A percentile compares a stretch with the other conserved stretches of the same genome.
Evolutionary conservation across 306 rosid genomes (phyloP).

Genomic region (Clitoria ternatea): DNA sequence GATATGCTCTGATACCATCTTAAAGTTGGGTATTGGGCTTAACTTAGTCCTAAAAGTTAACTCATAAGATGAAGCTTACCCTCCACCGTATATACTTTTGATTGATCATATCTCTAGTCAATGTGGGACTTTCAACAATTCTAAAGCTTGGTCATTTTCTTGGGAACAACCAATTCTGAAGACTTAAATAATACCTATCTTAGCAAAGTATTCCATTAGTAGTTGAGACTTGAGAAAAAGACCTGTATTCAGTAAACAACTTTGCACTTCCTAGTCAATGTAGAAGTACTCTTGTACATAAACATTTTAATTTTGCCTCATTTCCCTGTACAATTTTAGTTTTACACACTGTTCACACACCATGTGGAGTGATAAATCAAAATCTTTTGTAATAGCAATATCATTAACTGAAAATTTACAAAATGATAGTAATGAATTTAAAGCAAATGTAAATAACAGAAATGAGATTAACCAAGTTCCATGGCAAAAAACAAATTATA

Average conservation of each 20-base stretch:
- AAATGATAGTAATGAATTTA: neutral
- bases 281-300: neutral
- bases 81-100: too few species aligned
- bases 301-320: neutral
- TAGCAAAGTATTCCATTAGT: neutral
- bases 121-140: too few species aligned
- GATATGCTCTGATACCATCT: too few species aligned
- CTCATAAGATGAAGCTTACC: too few species aligned
- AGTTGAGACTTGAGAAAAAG: neutral
- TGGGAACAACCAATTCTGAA: neutral
- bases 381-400: neutral
- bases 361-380: neutral
- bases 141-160: neutral
- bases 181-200: neutral
- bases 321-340: neutral
- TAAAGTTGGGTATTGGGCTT: too few species aligned
- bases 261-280: neutral
- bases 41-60: too few species aligned
- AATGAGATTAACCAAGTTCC: slow-evolving; percentile 1
- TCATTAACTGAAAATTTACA: neutral
- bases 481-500: neutral
- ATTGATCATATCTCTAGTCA: too few species aligned
- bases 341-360: neutral
- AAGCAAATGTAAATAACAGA: neutral
- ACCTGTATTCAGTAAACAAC: neutral